A percentile compares a stretch with the other conserved stretches of the same genome.
Conservation (phyloP, 1,284 basidiomycete species). For the Abortiporus biennis region DNA sequence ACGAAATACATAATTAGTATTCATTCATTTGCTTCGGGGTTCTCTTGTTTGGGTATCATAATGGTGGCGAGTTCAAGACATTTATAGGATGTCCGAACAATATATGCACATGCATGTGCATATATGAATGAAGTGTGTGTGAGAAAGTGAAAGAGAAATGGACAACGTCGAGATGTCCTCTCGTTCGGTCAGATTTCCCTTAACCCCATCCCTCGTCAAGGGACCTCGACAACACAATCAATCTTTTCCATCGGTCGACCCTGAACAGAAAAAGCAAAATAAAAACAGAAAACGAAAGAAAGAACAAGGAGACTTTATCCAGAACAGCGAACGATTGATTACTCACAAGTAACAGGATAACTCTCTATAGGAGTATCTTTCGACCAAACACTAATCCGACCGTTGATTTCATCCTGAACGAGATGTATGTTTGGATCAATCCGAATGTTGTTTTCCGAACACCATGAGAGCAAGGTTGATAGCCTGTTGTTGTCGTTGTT, state of each 20-base stretch:
- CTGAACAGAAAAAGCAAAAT: neutral
- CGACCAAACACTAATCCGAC: slow-evolving; percentile 11
- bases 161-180: neutral
- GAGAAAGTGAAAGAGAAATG: neutral
- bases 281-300: neutral
- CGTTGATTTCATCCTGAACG: slow-evolving; percentile 8
- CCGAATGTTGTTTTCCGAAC: slow-evolving; percentile 11
- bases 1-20: neutral
- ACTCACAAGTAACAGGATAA: slow-evolving; percentile 13
- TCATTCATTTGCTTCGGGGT: too few species aligned
- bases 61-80: too few species aligned
- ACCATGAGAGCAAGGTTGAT: slow-evolving; percentile 14
- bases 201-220: neutral
- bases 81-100: too few species aligned
- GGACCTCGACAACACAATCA: neutral
- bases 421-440: slow-evolving; percentile 13
- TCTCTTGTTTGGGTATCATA: too few species aligned
- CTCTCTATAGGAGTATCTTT: slow-evolving; percentile 6
- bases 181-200: neutral
- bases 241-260: slow-evolving; percentile 2
- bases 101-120: too few species aligned
- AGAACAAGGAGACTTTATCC: slow-evolving; percentile 1
- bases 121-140: neutral
- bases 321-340: neutral
- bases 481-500: neutral